Base-by-base conservation (phyloP, 2,329 filamentous ascomycete genomes). In the Paracamarosporium sp. region DNA sequence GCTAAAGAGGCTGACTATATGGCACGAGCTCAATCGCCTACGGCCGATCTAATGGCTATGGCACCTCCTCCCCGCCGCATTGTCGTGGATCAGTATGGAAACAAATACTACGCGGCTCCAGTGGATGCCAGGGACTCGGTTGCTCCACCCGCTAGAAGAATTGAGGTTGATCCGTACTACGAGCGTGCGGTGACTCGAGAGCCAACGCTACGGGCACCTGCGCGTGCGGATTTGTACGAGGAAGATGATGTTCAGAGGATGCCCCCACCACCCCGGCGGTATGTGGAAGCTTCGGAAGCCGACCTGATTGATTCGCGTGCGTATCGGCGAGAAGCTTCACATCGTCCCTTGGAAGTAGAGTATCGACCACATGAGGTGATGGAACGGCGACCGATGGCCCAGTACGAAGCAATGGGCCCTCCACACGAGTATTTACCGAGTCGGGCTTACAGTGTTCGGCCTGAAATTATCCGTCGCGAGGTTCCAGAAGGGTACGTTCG, bases 71-170 rank as follows among this genome's bases (percentile, higher is more conserved):
- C 85, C 17, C 81, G 88, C 54, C 87, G 89, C 60, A 89, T 97
- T 61, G 83, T 96, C 31, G 82, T 96, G 53, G 93, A 97, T 76
- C 87, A 91, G 60, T 91, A 88, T 75, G 93, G 93, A 38, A 91
- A 91, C 72, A 88, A 92, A 72, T 97, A 93, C 78, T 86, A 86
- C 59, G 85, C 87, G 61, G 81, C 82, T 40, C 76, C 84, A 17
- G 63, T 74, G 53, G 75, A 80, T 17, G 69, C 81, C 20, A 78
- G 84, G 45, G 84, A 85, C 48, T 87, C 86, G 7, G 80, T 84
- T 15, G 84, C 83, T 4, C 82, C 85, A 38, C 79, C 83, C 33
- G 70, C 68, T 28, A 74, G 78, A 56, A 79, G 79, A 31, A 66
- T 80, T 15, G 86, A 88, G 28, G 78, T 81, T 24, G 85, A 88